Evolutionary conservation across 768 basidiomycete species (phyloP).

Genomic region (Podaxis sp.): DNA sequence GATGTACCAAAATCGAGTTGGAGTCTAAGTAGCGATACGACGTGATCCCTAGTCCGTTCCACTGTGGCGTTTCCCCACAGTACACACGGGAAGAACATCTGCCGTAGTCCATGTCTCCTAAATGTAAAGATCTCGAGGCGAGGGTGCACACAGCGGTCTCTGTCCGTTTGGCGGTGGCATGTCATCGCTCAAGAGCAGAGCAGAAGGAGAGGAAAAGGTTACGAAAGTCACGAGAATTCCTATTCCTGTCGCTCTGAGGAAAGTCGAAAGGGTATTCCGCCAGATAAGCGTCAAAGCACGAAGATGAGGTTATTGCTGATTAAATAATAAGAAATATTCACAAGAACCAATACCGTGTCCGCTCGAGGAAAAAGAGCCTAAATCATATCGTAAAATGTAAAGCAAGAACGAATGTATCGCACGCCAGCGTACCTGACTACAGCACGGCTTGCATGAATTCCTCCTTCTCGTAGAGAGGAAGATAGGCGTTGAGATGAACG

Average conservation of each 20-base stretch:
- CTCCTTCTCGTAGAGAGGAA: slow-evolving; percentile 73
- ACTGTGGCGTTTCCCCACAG: slow-evolving; percentile 2
- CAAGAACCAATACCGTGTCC: not conserved
- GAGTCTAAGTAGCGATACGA: not conserved
- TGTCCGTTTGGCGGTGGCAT: not conserved
- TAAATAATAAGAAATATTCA: slow-evolving; percentile 4
- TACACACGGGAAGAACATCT: slow-evolving; percentile 1
- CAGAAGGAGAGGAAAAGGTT: not conserved
- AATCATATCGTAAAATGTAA: not conserved
- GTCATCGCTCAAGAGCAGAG: not conserved
- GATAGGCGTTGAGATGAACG: slow-evolving; percentile 75
- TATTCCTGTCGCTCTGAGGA: not conserved
- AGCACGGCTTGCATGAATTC: slow-evolving; percentile 38
- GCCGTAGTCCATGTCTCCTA: slow-evolving; percentile 1
- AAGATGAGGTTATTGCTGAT: not conserved
- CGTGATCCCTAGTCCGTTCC: not conserved
- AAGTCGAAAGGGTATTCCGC: slow-evolving; percentile 5
- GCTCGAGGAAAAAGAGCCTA: not conserved
- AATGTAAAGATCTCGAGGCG: not conserved
- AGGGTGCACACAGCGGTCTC: not conserved
- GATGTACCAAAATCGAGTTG: not conserved
- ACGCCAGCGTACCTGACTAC: slow-evolving; percentile 5
- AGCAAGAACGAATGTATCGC: not conserved
- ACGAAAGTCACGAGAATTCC: not conserved
- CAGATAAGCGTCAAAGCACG: slow-evolving; percentile 1